Percentiles rank a stretch among this genome's conserved stretches.
Evolutionary conservation across 116 monocot species (phyloP).

Genomic region (Cymodocea nodosa): DNA sequence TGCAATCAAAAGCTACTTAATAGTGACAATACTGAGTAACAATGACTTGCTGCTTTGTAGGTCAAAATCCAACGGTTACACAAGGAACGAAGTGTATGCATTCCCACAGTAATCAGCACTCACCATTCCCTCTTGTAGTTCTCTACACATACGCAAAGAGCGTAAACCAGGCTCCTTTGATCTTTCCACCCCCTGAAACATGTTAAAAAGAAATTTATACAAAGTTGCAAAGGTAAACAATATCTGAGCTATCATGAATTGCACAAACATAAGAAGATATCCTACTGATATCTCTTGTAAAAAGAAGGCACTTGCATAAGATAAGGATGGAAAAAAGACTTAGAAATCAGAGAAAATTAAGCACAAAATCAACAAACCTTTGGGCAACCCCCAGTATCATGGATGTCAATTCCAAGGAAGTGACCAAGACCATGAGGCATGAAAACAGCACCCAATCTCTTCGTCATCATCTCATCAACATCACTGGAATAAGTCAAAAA

Average conservation of each 20-base stretch:
- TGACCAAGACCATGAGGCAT: slow-evolving; percentile 99
- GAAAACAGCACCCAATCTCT: slow-evolving; percentile 76
- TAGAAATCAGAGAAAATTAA: background rate
- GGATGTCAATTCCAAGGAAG: slow-evolving; percentile 93
- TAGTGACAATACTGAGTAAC: background rate
- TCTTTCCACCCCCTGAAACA: slow-evolving; percentile 63
- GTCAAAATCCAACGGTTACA: no score
- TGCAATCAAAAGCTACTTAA: background rate
- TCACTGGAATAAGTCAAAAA: slow-evolving; percentile 31
- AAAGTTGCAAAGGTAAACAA: no score
- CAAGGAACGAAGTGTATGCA: no score
- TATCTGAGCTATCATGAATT: no score
- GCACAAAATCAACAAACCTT: slow-evolving; percentile 29
- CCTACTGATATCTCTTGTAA: background rate
- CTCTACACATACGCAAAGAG: slow-evolving; percentile 57
- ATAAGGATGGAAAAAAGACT: background rate
- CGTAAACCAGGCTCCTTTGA: slow-evolving; percentile 68
- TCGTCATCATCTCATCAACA: slow-evolving; percentile 76
- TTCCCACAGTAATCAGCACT: slow-evolving; percentile 3
- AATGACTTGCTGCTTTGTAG: no score
- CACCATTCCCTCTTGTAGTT: slow-evolving; percentile 84
- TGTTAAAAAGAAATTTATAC: background rate
- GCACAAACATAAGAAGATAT: no score
- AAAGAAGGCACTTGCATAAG: background rate
- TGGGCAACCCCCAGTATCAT: slow-evolving; percentile 92